phyloP scores from a whole-genome alignment of 2,329 filamentous ascomycete species.

The Sporothrix brasiliensis region DNA sequence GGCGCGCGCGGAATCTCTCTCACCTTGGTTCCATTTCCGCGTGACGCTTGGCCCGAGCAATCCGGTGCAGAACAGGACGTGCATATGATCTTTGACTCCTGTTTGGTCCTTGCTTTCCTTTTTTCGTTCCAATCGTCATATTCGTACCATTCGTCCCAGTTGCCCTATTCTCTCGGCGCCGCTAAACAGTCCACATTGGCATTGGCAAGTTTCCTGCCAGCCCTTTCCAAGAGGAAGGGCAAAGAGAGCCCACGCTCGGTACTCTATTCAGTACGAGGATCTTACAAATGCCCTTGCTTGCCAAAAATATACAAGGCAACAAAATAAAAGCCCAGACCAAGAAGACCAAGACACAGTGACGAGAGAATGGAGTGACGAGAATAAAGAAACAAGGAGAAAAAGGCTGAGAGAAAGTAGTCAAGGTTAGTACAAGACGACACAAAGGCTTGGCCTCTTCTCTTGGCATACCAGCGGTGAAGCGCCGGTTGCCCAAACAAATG shows the following conservation, averaged over 20 bases:
- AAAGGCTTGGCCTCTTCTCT: conserved; percentile 29
- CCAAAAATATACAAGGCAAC: conserved; percentile 16
- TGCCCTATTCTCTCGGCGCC: conserved; percentile 6
- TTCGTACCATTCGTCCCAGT: neutral
- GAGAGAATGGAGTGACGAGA: conserved; percentile 1
- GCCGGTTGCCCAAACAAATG: conserved; percentile 22
- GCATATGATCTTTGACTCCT: neutral
- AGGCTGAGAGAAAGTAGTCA: neutral
- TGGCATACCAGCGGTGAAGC: conserved; percentile 30
- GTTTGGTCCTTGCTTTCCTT: neutral
- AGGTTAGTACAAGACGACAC: neutral
- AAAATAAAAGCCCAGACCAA: neutral
- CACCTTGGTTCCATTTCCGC: neutral
- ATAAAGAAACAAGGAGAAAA: neutral
- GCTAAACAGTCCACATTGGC: conserved; percentile 14
- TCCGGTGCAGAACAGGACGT: neutral
- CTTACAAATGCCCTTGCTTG: conserved; percentile 17
- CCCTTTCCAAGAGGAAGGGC: conserved; percentile 6
- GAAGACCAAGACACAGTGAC: conserved; percentile 1
- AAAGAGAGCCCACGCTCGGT: neutral
- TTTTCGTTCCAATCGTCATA: neutral
- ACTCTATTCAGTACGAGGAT: neutral
- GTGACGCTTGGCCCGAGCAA: conserved; percentile 1
- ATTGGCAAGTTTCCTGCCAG: neutral
- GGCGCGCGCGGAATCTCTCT: conserved; percentile 4